Base-by-base conservation (phyloP, 495 filamentous ascomycete genomes). In the Penicillium egyptiacum region DNA sequence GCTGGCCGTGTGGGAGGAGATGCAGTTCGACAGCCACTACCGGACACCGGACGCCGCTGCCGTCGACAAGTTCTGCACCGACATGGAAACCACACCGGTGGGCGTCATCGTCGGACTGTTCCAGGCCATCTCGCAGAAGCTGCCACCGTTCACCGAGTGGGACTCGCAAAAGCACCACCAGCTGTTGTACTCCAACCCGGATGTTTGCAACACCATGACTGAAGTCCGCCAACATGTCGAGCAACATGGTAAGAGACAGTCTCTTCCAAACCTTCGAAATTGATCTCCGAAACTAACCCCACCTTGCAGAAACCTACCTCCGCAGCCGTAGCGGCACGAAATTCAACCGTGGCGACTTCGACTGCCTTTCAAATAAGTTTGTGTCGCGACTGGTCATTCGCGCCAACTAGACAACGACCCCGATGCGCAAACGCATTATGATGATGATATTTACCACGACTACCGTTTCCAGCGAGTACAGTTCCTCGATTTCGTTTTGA, bases 11-110 rank as follows among this genome's bases (percentile, higher is more conserved):
- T 96, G 92, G 92, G 92, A 96, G 71, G 87, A 95, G 78, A 96
- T 96, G 84, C 92, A 96, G 70, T 96, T 96, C 70, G 92, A 96
- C 71, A 91, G 87, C 79, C 88, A 94, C 69, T 96, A 96, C 78
- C 88, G 91, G 43, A 85, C 91, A 10, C 90, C 88, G 12, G 91
- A 96, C 70, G 80, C 86, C 26, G 78, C 83, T 42, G 88, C 88
- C 6, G 91, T 95, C 25, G 83, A 90, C 57, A 95, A 94, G 73
- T 96, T 96, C 82, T 96, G 91, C 79, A 80, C 77, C 42, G 92
- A 96, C 58, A 96, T 96, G 92, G 92, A 96, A 80, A 87, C 86
- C 10, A 92, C 88, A 31, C 92, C 92, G 1, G 92, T 96, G 49
- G 92, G 91, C 59, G 92, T 96, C 70, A 93, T 96, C 64, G 91